phyloP scores from a whole-genome alignment of 805 yeast genomes.

The Ogataea saltuana region DNA sequence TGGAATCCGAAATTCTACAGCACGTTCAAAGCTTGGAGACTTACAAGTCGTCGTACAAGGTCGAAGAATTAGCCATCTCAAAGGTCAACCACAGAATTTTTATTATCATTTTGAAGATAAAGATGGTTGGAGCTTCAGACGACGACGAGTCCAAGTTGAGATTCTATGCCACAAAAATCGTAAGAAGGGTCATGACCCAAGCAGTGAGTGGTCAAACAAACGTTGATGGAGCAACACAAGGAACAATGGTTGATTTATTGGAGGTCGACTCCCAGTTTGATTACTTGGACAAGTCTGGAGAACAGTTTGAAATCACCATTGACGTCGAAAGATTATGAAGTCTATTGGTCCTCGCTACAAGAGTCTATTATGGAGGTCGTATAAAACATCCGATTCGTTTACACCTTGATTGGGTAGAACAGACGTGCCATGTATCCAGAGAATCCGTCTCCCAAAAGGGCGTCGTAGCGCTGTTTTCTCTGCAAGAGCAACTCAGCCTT shows the following conservation, averaged over 20 bases:
- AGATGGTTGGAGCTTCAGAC: slow-evolving; percentile 68
- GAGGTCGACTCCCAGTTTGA: slow-evolving; percentile 32
- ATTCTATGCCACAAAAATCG: slow-evolving; percentile 47
- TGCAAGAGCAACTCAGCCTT: not conserved
- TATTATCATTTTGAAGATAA: slow-evolving; percentile 54
- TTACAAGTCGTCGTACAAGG: slow-evolving; percentile 50
- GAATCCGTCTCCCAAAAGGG: slow-evolving; percentile 12
- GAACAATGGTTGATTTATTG: slow-evolving; percentile 23
- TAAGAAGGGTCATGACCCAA: slow-evolving; percentile 37
- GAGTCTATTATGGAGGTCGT: not conserved
- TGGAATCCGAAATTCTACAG: slow-evolving; percentile 41
- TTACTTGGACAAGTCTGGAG: slow-evolving; percentile 31
- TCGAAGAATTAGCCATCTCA: slow-evolving; percentile 53
- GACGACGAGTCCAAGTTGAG: slow-evolving; percentile 65
- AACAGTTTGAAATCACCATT: slow-evolving; percentile 43
- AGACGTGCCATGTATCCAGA: slow-evolving; percentile 24
- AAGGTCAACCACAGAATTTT: slow-evolving; percentile 63
- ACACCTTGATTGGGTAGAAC: slow-evolving; percentile 28
- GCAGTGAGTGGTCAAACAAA: slow-evolving; percentile 9
- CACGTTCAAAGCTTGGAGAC: slow-evolving; percentile 48
- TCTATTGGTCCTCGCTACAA: not conserved
- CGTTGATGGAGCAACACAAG: not conserved
- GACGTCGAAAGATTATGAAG: slow-evolving; percentile 36
- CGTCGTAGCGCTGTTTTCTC: slow-evolving; percentile 20
- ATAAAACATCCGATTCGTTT: not conserved